Evolutionary conservation across 441 rosid genomes (phyloP).

Genomic region (Sinapis alba): DNA sequence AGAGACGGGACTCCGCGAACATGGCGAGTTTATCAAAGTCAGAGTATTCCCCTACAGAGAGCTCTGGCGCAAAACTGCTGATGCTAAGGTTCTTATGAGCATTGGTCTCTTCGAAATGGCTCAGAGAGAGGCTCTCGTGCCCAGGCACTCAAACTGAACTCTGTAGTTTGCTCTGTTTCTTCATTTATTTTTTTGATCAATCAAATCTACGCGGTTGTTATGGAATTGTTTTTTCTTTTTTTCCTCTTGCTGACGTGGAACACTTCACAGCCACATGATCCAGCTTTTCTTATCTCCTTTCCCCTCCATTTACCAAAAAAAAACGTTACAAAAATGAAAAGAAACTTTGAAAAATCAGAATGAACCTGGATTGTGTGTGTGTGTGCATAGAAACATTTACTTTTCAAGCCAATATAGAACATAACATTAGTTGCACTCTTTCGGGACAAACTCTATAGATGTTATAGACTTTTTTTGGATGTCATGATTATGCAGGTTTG

Average conservation of each 20-base stretch:
- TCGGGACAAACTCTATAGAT: no score
- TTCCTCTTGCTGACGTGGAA: constrained; percentile 28
- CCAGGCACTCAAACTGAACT: constrained; percentile 32
- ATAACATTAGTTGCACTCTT: no score
- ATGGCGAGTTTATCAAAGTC: constrained; percentile 85
- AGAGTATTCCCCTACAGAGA: constrained; percentile 57
- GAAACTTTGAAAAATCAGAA: neutral
- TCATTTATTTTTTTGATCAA: no score
- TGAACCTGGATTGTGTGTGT: no score
- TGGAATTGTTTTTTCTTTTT: neutral
- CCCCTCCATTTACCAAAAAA: constrained; percentile 47
- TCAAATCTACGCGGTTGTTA: neutral
- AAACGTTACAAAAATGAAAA: neutral
- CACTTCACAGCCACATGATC: constrained; percentile 66
- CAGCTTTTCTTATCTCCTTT: constrained; percentile 31
- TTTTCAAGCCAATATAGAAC: no score
- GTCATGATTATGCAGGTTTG: constrained; percentile 57
- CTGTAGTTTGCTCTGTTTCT: neutral
- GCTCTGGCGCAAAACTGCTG: constrained; percentile 80
- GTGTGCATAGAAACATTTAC: no score
- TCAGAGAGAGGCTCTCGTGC: constrained; percentile 54
- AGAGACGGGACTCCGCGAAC: constrained; percentile 71
- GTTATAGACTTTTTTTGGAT: no score
- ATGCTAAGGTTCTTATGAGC: constrained; percentile 73
- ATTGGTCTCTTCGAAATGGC: constrained; percentile 84